Evolutionary conservation across 2,329 filamentous ascomycete species (phyloP).

Genomic region (Ascosphaera acerosa): DNA sequence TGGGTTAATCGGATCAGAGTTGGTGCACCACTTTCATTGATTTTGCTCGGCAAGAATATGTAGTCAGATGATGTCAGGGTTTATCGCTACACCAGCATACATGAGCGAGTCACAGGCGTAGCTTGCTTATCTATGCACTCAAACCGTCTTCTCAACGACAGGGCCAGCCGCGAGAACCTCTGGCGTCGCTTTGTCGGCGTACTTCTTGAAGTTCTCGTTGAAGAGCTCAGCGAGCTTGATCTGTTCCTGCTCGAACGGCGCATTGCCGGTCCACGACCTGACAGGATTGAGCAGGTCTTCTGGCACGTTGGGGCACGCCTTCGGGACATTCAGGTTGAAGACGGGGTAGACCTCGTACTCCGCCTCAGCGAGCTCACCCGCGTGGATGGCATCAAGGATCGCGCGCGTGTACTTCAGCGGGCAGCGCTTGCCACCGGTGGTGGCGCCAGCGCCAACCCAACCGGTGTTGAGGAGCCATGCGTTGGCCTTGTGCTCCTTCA

Average conservation of each 20-base stretch:
- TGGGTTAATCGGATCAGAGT: no score
- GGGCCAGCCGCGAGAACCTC: slow-evolving; percentile 39
- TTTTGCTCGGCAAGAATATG: no score
- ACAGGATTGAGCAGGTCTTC: slow-evolving; percentile 82
- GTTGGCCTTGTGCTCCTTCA: slow-evolving; percentile 78
- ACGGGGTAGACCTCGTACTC: slow-evolving; percentile 89
- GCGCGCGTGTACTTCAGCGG: slow-evolving; percentile 96
- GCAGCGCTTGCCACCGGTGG: slow-evolving; percentile 86
- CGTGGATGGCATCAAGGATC: slow-evolving; percentile 96
- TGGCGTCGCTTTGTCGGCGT: slow-evolving; percentile 55
- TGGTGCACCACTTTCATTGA: no score
- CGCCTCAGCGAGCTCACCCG: slow-evolving; percentile 71
- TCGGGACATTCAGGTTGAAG: slow-evolving; percentile 95
- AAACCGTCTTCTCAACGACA: slow-evolving; percentile 8
- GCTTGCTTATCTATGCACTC: no score
- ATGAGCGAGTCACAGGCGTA: no score
- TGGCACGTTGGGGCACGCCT: slow-evolving; percentile 67
- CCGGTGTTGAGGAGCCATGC: slow-evolving; percentile 98
- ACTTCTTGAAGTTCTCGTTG: slow-evolving; percentile 95
- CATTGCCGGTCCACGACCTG: slow-evolving; percentile 68
- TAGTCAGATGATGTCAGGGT: no score
- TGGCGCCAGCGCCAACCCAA: slow-evolving; percentile 79
- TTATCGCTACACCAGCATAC: no score
- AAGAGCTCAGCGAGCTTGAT: slow-evolving; percentile 76
- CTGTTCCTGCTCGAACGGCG: slow-evolving; percentile 66